A percentile compares a stretch with the other conserved stretches of the same genome.
Evolutionary conservation across 768 basidiomycete genomes (phyloP).

Genomic region (Boletus rubescentipes): DNA sequence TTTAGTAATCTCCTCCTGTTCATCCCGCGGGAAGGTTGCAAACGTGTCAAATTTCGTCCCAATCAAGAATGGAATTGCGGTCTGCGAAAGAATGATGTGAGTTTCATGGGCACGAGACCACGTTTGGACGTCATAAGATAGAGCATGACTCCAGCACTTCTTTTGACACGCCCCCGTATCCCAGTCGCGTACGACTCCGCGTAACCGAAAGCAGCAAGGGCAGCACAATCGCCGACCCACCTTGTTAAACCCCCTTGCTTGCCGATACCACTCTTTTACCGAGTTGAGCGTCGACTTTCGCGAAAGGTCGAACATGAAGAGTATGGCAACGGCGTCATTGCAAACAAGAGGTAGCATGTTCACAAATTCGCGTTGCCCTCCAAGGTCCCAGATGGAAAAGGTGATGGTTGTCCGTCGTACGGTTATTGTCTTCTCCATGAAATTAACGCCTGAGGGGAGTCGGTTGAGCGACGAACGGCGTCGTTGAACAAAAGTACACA

Average conservation of each 20-base stretch:
- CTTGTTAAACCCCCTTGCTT: slow-evolving; percentile 99
- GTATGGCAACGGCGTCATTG: slow-evolving; percentile 98
- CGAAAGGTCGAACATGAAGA: slow-evolving; percentile 99
- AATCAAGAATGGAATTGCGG: slow-evolving; percentile 96
- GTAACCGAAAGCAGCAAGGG: background rate
- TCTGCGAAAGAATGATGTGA: slow-evolving; percentile 48
- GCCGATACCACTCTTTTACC: slow-evolving; percentile 99
- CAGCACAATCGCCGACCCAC: slow-evolving; percentile 41
- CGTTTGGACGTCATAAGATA: slow-evolving; percentile 3
- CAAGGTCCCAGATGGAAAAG: slow-evolving; percentile 99
- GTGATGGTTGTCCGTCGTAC: slow-evolving; percentile 98
- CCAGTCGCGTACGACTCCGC: background rate
- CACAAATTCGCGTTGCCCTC: slow-evolving; percentile 97
- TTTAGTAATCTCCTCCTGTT: slow-evolving; percentile 99
- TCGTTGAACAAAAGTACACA: slow-evolving; percentile 34
- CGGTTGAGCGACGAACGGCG: slow-evolving; percentile 7
- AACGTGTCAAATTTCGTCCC: slow-evolving; percentile 99
- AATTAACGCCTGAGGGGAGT: slow-evolving; percentile 76
- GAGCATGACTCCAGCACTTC: background rate
- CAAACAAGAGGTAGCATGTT: slow-evolving; percentile 98
- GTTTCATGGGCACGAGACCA: slow-evolving; percentile 10
- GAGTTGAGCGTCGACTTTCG: slow-evolving; percentile 97
- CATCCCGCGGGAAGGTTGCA: slow-evolving; percentile 91
- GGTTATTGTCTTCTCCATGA: slow-evolving; percentile 99
- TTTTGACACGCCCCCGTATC: background rate